phyloP scores from a whole-genome alignment of 2,329 filamentous ascomycete species.

The Zasmidium citrigriseum region DNA sequence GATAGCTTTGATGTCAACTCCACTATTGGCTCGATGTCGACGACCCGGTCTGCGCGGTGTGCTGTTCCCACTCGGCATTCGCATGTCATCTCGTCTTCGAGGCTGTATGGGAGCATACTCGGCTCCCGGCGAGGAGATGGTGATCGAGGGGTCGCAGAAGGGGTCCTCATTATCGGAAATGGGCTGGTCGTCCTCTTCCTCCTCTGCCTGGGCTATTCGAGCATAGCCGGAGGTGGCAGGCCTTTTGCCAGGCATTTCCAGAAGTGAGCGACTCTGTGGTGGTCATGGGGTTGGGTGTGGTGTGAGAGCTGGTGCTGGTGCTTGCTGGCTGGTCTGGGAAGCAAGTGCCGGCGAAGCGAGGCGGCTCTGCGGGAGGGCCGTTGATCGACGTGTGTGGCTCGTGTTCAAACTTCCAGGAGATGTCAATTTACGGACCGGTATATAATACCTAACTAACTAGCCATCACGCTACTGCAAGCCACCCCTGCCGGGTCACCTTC shows the following conservation, averaged over 20 bases:
- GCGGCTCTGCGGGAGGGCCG: slow-evolving; percentile 8
- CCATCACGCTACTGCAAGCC: neutral
- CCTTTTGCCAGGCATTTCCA: slow-evolving; percentile 36
- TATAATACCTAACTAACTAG: neutral
- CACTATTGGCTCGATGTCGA: slow-evolving; percentile 72
- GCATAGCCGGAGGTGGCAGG: slow-evolving; percentile 53
- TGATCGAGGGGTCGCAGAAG: slow-evolving; percentile 25
- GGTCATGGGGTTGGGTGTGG: neutral
- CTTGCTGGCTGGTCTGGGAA: neutral
- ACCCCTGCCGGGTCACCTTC: too few relatives aligned
- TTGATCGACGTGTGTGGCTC: neutral
- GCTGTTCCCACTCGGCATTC: slow-evolving; percentile 35
- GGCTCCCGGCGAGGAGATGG: slow-evolving; percentile 36
- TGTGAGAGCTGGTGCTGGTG: neutral
- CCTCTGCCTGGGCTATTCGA: slow-evolving; percentile 54
- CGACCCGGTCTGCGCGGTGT: slow-evolving; percentile 41
- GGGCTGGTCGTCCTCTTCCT: slow-evolving; percentile 45
- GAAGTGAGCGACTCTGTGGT: slow-evolving; percentile 29
- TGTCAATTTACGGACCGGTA: neutral
- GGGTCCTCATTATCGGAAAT: slow-evolving; percentile 44
- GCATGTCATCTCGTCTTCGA: slow-evolving; percentile 46
- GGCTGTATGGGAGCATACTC: slow-evolving; percentile 52
- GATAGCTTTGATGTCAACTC: slow-evolving; percentile 96
- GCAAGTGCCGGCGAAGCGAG: neutral
- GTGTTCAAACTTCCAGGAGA: neutral